Percentiles rank a stretch among this genome's conserved stretches.
These are phyloP conservation scores for Furcasterigmium furcatum DNA, from an alignment of 2,329 filamentous ascomycete species.

Conservation along the genomic window DNA sequence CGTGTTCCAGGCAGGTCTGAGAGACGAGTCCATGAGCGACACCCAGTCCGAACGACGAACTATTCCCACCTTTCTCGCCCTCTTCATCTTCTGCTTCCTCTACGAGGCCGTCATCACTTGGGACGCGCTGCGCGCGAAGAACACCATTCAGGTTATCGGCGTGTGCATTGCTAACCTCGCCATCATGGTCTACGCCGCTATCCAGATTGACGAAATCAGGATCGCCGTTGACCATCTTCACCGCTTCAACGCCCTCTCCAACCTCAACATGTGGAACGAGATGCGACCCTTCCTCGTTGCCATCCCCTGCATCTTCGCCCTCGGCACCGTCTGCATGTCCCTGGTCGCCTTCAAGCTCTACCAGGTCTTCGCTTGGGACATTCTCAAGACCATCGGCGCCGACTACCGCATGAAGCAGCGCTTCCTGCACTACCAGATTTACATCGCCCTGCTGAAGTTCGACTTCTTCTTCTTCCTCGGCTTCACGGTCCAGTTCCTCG, in stretches of 20 bases:
- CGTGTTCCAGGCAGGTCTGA: conserved; percentile 69
- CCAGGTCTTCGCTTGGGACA: conserved; percentile 98
- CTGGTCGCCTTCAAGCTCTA: conserved; percentile 93
- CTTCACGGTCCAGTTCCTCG: conserved; percentile 96
- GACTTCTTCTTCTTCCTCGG: conserved; percentile 99
- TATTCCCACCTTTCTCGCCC: conserved; percentile 90
- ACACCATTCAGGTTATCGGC: conserved; percentile 97
- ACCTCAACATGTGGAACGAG: conserved; percentile 60
- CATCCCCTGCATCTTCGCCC: conserved; percentile 78
- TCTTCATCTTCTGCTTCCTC: conserved; percentile 96
- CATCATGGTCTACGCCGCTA: conserved; percentile 86
- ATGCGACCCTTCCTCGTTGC: conserved; percentile 77
- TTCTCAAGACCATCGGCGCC: conserved; percentile 98
- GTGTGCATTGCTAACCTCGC: conserved; percentile 90
- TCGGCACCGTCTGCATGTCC: conserved; percentile 69
- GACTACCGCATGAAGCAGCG: conserved; percentile 96
- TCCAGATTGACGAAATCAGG: conserved; percentile 88
- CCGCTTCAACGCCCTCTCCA: conserved; percentile 41
- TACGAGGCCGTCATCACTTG: conserved; percentile 89
- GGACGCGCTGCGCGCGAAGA: conserved; percentile 91
- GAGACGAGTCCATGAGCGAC: conserved; percentile 32
- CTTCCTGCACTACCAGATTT: conserved; percentile 97
- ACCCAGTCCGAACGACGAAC: conserved; percentile 58
- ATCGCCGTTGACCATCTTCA: conserved; percentile 54
- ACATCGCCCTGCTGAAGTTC: conserved; percentile 96